Evolutionary conservation across 2,329 filamentous ascomycete species (phyloP), one percentile per base, ranked within the genome.

Genomic region (Aspergillus sp.): DNA sequence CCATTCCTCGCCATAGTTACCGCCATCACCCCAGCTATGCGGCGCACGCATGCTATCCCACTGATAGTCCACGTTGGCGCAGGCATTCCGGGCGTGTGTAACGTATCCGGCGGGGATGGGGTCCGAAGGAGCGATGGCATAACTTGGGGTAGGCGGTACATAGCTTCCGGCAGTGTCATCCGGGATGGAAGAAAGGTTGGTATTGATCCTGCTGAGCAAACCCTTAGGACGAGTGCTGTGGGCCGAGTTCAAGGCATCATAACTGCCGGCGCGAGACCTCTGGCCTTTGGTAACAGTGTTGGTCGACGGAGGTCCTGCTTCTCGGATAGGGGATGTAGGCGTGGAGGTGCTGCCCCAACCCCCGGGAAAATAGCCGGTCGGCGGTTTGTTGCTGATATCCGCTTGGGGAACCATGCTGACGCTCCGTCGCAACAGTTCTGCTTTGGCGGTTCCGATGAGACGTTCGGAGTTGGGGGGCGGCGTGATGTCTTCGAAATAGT

Each of bases 1-100:
- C 93, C 93, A 98, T 68, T 97, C 93, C 68, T 98, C 93, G 1
- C 88, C 90, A 58, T 88, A 87, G 39, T 85, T 79, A 35, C 91
- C 93, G 7, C 91, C 91, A 59, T 89, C 84, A 5, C 90, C 91
- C 86, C 93, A 97, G 53, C 84, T 76, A 39, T 88, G 77, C 0
- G 87, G 82, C 2, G 79, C 73, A 12, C 86, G 80, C 77, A 90
- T 91, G 50, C 90, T 96, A 62, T 98, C 90, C 91, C 93, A 98
- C 59, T 91, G 86, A 60, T 88, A 94, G 67, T 98, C 93, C n/a
- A 96, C 78, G 44, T 86, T 79, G 4, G 88, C 77, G 61, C 90
- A 97, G 10, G 85, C 82, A 63, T 97, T 89, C 52, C 90, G 82
- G 7, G 91, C 91, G 69, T 98, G 93, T 0, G 88, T 81, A 15